phyloP scores from a whole-genome alignment of 2,329 filamentous ascomycete species.

The Fusarium humuli region DNA sequence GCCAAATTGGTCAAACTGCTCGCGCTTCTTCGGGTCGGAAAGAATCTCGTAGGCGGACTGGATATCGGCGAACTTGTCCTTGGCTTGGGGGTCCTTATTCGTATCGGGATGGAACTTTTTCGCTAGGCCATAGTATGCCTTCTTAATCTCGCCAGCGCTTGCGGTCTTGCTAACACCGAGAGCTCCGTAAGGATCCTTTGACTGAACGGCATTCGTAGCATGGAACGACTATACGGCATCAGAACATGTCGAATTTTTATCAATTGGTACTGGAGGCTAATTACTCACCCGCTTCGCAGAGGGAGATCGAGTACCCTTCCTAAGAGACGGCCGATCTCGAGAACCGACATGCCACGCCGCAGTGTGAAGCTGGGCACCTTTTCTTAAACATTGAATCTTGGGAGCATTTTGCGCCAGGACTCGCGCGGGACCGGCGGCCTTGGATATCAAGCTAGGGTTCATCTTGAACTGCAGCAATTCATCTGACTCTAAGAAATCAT shows the following conservation, averaged over 20 bases:
- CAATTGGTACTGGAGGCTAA: constrained; percentile 3
- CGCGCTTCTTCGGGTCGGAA: constrained; percentile 91
- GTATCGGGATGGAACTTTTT: constrained; percentile 99
- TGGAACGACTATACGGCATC: constrained; percentile 65
- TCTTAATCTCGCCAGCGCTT: constrained; percentile 91
- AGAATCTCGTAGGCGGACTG: constrained; percentile 95
- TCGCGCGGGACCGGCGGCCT: constrained; percentile 60
- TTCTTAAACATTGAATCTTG: constrained; percentile 57
- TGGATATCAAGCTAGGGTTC: constrained; percentile 62
- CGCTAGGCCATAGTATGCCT: constrained; percentile 95
- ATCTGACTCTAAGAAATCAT: constrained; percentile 42
- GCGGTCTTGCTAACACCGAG: constrained; percentile 87
- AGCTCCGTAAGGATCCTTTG: constrained; percentile 86
- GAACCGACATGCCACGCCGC: constrained; percentile 40
- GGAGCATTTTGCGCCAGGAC: constrained; percentile 58
- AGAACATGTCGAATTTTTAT: constrained; percentile 26
- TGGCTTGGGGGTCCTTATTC: constrained; percentile 93
- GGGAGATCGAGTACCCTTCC: constrained; percentile 28
- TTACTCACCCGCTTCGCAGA: constrained; percentile 48
- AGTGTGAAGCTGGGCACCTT: constrained; percentile 53
- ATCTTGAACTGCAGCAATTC: constrained; percentile 53
- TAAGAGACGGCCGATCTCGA: constrained; percentile 35
- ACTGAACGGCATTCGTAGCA: constrained; percentile 64
- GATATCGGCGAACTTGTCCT: constrained; percentile 93
- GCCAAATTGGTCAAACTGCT: constrained; percentile 92